Evolutionary conservation across 2,329 filamentous ascomycete genomes (phyloP), one percentile per base, ranked within the genome.

Genomic region (Colletotrichum navitas): DNA sequence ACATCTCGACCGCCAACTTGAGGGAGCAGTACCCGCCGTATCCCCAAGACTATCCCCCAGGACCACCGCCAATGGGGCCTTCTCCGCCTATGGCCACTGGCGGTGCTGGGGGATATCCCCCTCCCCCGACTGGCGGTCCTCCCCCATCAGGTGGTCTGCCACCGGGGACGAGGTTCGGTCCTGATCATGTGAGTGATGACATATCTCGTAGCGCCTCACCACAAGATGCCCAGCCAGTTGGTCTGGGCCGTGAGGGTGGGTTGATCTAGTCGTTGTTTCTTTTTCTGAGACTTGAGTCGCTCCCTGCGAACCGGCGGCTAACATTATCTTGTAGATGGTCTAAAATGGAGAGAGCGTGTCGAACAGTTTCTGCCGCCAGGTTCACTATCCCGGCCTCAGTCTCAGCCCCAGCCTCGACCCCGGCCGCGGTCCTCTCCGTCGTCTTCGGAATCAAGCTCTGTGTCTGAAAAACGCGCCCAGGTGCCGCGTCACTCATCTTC

Each of bases 101-200:
- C n/a, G 73, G 70, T 24, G 73, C 74, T 16, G 66, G 66, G 10
- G 73, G 73, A 7, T 79, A 77, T 32, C 78, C 78, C 16, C 77
- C 80, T 12, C 80, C 79, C 62, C 76, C 78, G 63, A 39, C 66
- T 72, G 74, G 34, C 41, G 66, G 70, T 21, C 74, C 76, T 52
- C 74, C 74, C 71, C 62, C 70, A 49, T 36, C 62, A 55, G 71
- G 71, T 8, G 66, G 71, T 39, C 64, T 54, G 29, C 73, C 73
- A 32, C 71, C 63, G 36, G 51, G 60, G 65, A 73, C 77, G 72
- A 79, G 77, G 67, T 76, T 77, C 65, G 78, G 80, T 66, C 81
- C 82, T 78, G 80, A 83, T 75, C 81, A 84, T 82, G 83, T 84
- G 83, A 84, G 83, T 84, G 77, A 81, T 75, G 76, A 77, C 74